Evolutionary conservation across 257 asterid species (phyloP).

Genomic region (Solanum megistacrolobum): DNA sequence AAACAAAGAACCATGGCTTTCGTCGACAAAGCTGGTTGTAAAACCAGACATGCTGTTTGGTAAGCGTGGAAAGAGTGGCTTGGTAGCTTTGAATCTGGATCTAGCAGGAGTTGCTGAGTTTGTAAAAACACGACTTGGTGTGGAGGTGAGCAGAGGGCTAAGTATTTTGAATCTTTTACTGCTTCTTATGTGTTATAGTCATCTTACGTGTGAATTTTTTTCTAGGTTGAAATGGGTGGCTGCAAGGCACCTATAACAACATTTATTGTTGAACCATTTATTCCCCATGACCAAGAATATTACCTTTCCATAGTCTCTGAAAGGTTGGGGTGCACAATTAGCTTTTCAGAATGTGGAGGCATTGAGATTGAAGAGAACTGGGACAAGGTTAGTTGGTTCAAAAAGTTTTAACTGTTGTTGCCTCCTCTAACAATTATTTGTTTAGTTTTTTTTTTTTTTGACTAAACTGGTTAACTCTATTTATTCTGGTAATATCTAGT

Average conservation of each 20-base stretch:
- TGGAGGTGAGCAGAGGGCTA: slow-evolving; percentile 45
- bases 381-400: slow-evolving; percentile 61
- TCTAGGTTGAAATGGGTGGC: slow-evolving; percentile 90
- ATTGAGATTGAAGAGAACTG: slow-evolving; percentile 93
- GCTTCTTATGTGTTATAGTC: slow-evolving; percentile 2
- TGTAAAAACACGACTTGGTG: slow-evolving; percentile 81
- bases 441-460: neutral
- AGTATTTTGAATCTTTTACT: neutral
- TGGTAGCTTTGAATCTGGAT: slow-evolving; percentile 75
- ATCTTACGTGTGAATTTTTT: slow-evolving; percentile 8
- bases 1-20: slow-evolving; percentile 77
- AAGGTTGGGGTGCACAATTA: slow-evolving; percentile 72
- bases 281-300: slow-evolving; percentile 83
- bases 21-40: slow-evolving; percentile 80
- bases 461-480: neutral
- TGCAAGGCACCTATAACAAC: slow-evolving; percentile 93
- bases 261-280: slow-evolving; percentile 84
- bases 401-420: neutral
- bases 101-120: slow-evolving; percentile 83
- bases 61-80: slow-evolving; percentile 91
- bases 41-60: slow-evolving; percentile 95
- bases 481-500: neutral
- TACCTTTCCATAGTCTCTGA: slow-evolving; percentile 79
- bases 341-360: slow-evolving; percentile 97
- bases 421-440: neutral